phyloP scores from a whole-genome alignment of 148 eudicot species.

The Rhododendron molle region DNA sequence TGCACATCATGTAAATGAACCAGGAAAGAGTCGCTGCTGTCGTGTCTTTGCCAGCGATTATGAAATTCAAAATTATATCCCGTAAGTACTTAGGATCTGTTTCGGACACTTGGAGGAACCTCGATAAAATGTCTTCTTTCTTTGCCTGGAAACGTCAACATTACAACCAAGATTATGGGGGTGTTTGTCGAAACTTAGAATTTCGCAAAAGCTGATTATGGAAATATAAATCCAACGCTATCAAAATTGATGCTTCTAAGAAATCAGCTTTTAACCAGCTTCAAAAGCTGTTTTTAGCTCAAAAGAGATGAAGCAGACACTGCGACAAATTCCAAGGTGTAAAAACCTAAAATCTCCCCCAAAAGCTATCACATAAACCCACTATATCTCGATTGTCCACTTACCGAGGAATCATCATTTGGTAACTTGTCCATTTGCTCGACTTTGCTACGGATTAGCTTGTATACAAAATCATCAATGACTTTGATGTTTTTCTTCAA shows the following conservation, averaged over 20 bases:
- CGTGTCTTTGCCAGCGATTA: slow-evolving; percentile 87
- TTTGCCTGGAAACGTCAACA: slow-evolving; percentile 26
- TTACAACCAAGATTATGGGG: not conserved
- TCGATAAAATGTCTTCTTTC: slow-evolving; percentile 65
- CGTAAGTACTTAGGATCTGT: slow-evolving; percentile 56
- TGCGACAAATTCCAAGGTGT: not conserved
- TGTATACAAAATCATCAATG: slow-evolving; percentile 47
- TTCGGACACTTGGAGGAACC: slow-evolving; percentile 43
- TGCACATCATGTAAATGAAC: slow-evolving; percentile 73
- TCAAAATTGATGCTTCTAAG: not conserved
- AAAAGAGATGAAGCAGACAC: not conserved
- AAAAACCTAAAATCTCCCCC: not conserved
- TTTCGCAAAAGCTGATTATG: not conserved
- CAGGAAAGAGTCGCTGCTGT: slow-evolving; percentile 71
- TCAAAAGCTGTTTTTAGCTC: not conserved
- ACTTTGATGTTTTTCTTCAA: slow-evolving; percentile 33
- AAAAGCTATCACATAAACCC: not conserved
- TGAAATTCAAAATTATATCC: slow-evolving; percentile 69
- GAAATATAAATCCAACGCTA: not conserved
- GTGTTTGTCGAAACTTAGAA: not conserved
- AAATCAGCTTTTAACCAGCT: not conserved
- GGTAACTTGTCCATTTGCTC: slow-evolving; percentile 25
- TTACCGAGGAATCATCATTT: slow-evolving; percentile 28
- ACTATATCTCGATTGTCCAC: slow-evolving; percentile 4
- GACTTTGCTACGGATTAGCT: slow-evolving; percentile 41